These are phyloP conservation scores for Oxyria digyna DNA, from an alignment of 148 eudicot species.

Conservation along the genomic window DNA sequence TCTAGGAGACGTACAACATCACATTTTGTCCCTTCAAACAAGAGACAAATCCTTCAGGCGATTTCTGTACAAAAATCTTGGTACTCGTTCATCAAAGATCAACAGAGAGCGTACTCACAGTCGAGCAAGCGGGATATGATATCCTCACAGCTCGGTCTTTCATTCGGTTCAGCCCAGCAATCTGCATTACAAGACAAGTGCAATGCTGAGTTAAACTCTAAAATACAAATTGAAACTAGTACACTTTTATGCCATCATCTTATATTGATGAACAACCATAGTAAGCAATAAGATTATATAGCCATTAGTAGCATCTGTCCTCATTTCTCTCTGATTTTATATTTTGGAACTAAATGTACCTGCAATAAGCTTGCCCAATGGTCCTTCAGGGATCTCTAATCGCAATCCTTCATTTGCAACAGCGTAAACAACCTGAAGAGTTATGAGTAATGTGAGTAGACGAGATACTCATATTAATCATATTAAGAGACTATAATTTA, in stretches of 20 bases:
- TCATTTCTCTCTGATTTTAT: too few species aligned
- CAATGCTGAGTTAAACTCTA: too few species aligned
- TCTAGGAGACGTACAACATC: too few species aligned
- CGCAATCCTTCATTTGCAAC: slow-evolving; percentile 73
- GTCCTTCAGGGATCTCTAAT: slow-evolving; percentile 86
- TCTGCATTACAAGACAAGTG: slow-evolving; percentile 60
- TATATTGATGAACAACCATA: too few species aligned
- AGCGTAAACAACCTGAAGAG: slow-evolving; percentile 72
- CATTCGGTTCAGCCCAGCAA: slow-evolving; percentile 91
- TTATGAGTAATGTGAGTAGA: background rate
- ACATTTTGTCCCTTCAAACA: background rate
- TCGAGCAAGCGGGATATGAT: slow-evolving; percentile 71
- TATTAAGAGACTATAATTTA: background rate
- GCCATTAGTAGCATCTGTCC: too few species aligned
- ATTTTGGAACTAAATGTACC: too few species aligned
- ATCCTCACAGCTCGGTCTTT: slow-evolving; percentile 70
- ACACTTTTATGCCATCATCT: too few species aligned
- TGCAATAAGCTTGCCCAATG: slow-evolving; percentile 73
- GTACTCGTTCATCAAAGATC: slow-evolving; percentile 11
- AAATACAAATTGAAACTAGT: too few species aligned
- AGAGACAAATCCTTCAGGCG: background rate
- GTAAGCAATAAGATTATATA: too few species aligned
- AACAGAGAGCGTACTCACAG: slow-evolving; percentile 72
- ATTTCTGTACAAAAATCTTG: slow-evolving; percentile 11
- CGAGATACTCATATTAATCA: background rate